Base-by-base conservation (phyloP, 2,329 filamentous ascomycete species). In the Geosmithia morbida region DNA sequence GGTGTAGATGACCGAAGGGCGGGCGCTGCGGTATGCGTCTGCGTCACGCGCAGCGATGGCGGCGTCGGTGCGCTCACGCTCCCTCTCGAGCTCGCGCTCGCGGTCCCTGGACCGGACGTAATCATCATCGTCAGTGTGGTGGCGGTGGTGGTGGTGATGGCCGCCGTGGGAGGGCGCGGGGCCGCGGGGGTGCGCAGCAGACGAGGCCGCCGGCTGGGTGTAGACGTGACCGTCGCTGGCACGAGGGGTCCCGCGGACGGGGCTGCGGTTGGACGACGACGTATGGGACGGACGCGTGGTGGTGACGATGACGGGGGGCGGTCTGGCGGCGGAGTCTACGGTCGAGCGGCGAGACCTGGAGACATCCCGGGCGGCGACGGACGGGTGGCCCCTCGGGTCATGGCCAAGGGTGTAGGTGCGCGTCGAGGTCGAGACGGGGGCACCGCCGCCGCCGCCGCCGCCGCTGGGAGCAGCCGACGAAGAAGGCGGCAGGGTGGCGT, bases 251-350 rank as follows among this genome's bases (percentile, higher is more conserved):
- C 71, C 61, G 48, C 71, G 63, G 44, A 65, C 56, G 17, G 77
- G 75, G 55, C 75, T 81, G 47, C 60, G 19, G 37, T 61, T 61
- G 44, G 63, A 55, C 52, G 70, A 65, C 22, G 67, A 62, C 3
- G 33, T 5, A 43, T 61, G 57, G n/a, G 62, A 46, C 63, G 58
- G 48, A 66, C 66, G 49, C 72, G 68, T 70, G 5, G 74, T 75
- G 18, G 75, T 79, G 51, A 80, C 68, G 49, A 79, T 74, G 53
- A 79, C 69, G 47, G 75, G 72, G 11, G 75, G 73, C 41, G 70
- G 66, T 39, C 62, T 58, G 20, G 63, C 57, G 14, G 70, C 62
- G 48, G 70, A 62, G 48, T 81, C 77, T 20, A 76, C 51, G 1
- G 74, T 75, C 7, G 71, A 70, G 26, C 72, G 72, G 58, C 72